Conservation (phyloP, 208 protist genomes). For the Eutreptiella sp. region DNA sequence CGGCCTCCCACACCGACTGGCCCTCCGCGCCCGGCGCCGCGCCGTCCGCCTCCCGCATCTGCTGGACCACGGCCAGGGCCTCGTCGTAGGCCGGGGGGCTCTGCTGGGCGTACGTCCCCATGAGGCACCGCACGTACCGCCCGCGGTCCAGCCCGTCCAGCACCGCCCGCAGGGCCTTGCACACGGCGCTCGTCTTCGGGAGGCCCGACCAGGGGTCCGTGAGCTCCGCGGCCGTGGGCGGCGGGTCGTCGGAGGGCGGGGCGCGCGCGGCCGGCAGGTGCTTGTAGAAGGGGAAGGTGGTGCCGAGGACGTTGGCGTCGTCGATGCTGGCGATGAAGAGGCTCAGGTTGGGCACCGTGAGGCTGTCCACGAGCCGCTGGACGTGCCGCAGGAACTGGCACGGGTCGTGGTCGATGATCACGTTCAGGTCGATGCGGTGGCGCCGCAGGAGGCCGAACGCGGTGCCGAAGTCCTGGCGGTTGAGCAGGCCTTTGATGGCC, state of each 20-base stretch:
- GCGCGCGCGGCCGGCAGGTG: too few relatives aligned
- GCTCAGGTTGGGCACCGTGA: not conserved
- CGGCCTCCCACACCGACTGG: not conserved
- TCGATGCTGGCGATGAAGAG: too few relatives aligned
- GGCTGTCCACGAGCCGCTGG: not conserved
- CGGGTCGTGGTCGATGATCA: slow-evolving; percentile 18
- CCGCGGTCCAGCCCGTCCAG: not conserved
- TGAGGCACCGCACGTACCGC: not conserved
- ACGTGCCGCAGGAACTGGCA: not conserved
- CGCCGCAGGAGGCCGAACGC: not conserved
- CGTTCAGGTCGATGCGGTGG: slow-evolving; percentile 21
- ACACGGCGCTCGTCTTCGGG: slow-evolving; percentile 5
- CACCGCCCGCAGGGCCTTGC: not conserved
- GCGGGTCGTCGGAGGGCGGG: not conserved
- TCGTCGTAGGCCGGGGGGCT: slow-evolving; percentile 5
- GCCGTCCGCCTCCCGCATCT: not conserved
- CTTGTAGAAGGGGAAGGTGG: too few relatives aligned
- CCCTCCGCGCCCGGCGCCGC: not conserved
- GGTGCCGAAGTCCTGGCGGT: not conserved
- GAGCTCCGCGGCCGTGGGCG: not conserved
- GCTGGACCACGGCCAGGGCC: slow-evolving; percentile 2
- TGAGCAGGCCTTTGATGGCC: not conserved
- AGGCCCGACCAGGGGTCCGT: too few relatives aligned
- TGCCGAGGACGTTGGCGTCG: too few relatives aligned
- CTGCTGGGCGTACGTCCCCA: not conserved